Evolutionary conservation across 371 early-diverging fungal species (phyloP).

Genomic region (Saksenaea vasiformis): DNA sequence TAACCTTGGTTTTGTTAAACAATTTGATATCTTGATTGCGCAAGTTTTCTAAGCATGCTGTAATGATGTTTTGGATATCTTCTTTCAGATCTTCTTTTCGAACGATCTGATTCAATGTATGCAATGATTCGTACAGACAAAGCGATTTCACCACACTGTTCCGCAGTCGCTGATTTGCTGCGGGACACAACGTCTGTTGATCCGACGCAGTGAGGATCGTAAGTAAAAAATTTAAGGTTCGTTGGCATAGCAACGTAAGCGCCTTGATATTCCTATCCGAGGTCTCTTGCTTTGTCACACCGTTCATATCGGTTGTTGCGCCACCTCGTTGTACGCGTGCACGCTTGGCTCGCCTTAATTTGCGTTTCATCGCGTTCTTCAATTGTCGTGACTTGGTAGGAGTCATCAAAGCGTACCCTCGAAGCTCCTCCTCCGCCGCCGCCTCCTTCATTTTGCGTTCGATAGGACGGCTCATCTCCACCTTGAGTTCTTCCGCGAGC

Average conservation of each 20-base stretch:
- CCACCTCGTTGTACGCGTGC: neutral
- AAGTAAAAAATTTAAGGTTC: constrained; percentile 22
- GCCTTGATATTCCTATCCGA: constrained; percentile 11
- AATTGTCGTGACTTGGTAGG: neutral
- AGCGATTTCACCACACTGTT: constrained; percentile 13
- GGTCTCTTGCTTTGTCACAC: neutral
- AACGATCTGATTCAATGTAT: constrained; percentile 13
- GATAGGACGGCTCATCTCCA: constrained; percentile 7
- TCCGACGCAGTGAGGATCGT: constrained; percentile 8
- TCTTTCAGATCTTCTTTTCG: neutral
- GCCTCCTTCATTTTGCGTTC: neutral
- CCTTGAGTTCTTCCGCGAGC: constrained; percentile 25
- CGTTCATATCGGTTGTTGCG: neutral
- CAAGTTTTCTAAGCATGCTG: neutral
- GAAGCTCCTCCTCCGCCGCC: neutral
- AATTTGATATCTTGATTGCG: neutral
- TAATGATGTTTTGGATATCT: neutral
- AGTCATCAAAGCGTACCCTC: neutral
- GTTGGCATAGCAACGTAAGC: constrained; percentile 18
- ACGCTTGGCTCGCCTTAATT: neutral
- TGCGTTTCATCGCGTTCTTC: neutral
- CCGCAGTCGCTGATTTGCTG: constrained; percentile 17
- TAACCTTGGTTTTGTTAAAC: neutral
- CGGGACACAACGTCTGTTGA: constrained; percentile 6
- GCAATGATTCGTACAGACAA: constrained; percentile 28